Percentiles rank a stretch among this genome's conserved stretches.
These are phyloP conservation scores for Berkeleyomyces basicola DNA, from an alignment of 2,329 filamentous ascomycete genomes.

Conservation along the genomic window DNA sequence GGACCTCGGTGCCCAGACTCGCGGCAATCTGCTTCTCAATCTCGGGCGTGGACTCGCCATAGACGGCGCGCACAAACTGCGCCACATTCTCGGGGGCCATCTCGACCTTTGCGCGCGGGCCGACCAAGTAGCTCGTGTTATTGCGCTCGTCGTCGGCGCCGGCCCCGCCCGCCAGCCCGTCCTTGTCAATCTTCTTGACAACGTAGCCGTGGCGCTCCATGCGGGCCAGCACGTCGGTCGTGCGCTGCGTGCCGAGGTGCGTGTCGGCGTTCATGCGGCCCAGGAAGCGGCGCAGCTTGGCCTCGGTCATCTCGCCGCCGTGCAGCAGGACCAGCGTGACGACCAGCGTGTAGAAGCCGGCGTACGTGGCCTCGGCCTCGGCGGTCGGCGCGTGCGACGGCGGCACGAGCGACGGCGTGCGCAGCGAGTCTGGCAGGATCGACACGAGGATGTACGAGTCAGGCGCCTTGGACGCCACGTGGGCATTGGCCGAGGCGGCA, in stretches of 20 bases:
- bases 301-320: constrained; percentile 57
- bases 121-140: constrained; percentile 64
- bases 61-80: constrained; percentile 47
- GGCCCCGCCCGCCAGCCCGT: constrained; percentile 20
- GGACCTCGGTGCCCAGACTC: constrained; percentile 38
- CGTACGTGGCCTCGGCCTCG: constrained; percentile 60
- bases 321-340: constrained; percentile 62
- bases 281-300: constrained; percentile 62
- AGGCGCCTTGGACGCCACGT: constrained; percentile 37
- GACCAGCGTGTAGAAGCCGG: constrained; percentile 64
- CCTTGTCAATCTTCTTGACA: constrained; percentile 51
- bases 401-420: constrained; percentile 46
- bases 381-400: constrained; percentile 50
- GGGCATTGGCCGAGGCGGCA: constrained; percentile 26
- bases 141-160: constrained; percentile 39
- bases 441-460: constrained; percentile 66
- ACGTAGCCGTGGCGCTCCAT: constrained; percentile 77
- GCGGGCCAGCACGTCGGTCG: constrained; percentile 54
- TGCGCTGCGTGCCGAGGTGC: constrained; percentile 58
- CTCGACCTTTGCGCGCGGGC: constrained; percentile 72
- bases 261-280: constrained; percentile 57
- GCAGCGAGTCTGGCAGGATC: constrained; percentile 51
- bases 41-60: constrained; percentile 35
- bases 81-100: constrained; percentile 62
- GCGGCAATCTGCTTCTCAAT: constrained; percentile 42